Evolutionary conservation across 495 filamentous ascomycete genomes (phyloP).

Genomic region (Trichocladium antarcticum): DNA sequence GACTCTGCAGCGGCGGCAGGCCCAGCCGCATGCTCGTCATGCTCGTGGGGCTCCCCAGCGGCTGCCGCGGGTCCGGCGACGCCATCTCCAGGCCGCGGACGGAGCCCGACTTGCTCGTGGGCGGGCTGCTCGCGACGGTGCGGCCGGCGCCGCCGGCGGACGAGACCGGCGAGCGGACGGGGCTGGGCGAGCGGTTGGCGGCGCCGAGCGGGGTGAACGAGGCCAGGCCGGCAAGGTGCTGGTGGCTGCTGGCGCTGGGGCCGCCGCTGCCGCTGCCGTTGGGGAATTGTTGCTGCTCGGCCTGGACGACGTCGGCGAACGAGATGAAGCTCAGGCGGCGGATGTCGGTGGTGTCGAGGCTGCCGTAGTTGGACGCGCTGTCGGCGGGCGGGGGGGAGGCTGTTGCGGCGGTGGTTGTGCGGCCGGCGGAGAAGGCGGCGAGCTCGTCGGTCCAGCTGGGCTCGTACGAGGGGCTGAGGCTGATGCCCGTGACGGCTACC

Average conservation of each 20-base stretch:
- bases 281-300: conserved; percentile 49
- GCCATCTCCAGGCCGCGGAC: conserved; percentile 55
- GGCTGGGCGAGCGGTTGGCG: conserved; percentile 60
- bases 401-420: conserved; percentile 19
- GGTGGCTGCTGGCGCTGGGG: neutral
- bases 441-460: conserved; percentile 46
- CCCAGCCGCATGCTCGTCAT: conserved; percentile 5
- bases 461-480: conserved; percentile 28
- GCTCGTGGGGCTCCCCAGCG: conserved; percentile 40
- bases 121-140: conserved; percentile 50
- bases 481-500: conserved; percentile 43
- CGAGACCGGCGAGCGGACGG: conserved; percentile 58
- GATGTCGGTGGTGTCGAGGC: conserved; percentile 63
- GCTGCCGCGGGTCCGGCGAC: conserved; percentile 36
- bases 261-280: neutral
- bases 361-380: conserved; percentile 56
- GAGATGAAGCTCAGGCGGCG: conserved; percentile 82
- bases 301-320: conserved; percentile 88
- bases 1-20: neutral
- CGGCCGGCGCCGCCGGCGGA: conserved; percentile 32
- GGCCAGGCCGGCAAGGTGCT: conserved; percentile 45
- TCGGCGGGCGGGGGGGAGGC: conserved; percentile 34
- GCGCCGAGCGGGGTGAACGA: conserved; percentile 26
- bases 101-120: conserved; percentile 54
- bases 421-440: conserved; percentile 29